A percentile compares a stretch with the other conserved stretches of the same genome.
phyloP scores from a whole-genome alignment of 129 eudicot genomes.

The Chrysanthemum makinoi region DNA sequence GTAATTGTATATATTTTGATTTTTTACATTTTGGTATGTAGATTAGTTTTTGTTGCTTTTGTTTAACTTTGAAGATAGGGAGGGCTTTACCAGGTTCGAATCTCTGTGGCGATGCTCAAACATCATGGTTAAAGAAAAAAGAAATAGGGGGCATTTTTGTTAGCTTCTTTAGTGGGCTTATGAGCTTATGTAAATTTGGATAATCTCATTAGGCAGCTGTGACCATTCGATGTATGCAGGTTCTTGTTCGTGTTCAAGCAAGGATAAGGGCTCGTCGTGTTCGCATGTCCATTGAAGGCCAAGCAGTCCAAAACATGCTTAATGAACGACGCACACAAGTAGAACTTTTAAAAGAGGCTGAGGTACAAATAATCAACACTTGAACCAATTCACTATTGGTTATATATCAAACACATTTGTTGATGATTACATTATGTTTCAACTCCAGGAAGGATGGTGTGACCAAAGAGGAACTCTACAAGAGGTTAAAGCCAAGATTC shows the following conservation, averaged over 20 bases:
- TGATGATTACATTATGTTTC: background rate
- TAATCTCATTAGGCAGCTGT: constrained; percentile 99
- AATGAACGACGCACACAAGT: constrained; percentile 65
- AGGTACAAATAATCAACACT: constrained; percentile 37
- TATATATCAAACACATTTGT: background rate
- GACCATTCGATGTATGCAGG: constrained; percentile 96
- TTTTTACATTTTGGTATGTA: no score
- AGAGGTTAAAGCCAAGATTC: constrained; percentile 79
- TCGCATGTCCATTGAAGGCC: constrained; percentile 94
- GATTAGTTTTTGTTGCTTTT: no score
- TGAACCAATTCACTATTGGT: background rate
- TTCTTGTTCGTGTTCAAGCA: constrained; percentile 96
- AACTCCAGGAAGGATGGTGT: constrained; percentile 92
- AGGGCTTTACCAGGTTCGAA: no score
- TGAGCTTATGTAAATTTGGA: no score
- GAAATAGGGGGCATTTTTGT: no score
- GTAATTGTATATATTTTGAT: no score
- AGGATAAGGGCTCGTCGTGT: constrained; percentile 93
- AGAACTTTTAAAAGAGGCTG: constrained; percentile 75
- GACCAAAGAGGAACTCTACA: constrained; percentile 78
- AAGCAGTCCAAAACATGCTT: constrained; percentile 80
- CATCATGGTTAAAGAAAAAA: no score
- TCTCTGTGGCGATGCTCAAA: no score
- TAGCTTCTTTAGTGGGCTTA: no score
- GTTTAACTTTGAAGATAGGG: no score